These are phyloP conservation scores for Drosera spatulata DNA, from an alignment of 179 eudicot species.

Conservation along the genomic window DNA sequence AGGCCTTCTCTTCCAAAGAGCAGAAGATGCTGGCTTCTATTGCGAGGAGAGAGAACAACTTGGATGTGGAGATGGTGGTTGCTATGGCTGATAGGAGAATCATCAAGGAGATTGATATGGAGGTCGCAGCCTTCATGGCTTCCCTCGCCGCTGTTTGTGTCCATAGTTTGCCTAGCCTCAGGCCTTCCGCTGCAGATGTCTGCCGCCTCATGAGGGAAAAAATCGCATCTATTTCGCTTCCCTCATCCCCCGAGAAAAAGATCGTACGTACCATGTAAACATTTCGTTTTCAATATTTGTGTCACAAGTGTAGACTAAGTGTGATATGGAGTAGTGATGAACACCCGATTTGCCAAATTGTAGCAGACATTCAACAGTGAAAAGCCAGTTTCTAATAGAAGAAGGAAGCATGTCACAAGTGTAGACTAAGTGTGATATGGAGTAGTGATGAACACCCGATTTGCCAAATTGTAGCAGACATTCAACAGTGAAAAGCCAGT, in stretches of 20 bases:
- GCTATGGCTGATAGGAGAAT: slow-evolving; percentile 45
- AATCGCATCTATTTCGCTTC: slow-evolving; percentile 8
- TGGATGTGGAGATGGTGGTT: slow-evolving; percentile 18
- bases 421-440: too few species aligned
- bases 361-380: too few species aligned
- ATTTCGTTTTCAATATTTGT: too few species aligned
- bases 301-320: too few species aligned
- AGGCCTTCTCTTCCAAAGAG: slow-evolving; percentile 33
- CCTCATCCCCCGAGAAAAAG: slow-evolving; percentile 6
- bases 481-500: too few species aligned
- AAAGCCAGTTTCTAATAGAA: too few species aligned
- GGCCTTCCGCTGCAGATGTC: slow-evolving; percentile 54
- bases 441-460: too few species aligned
- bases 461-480: too few species aligned
- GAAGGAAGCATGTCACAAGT: too few species aligned
- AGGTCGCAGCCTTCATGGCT: slow-evolving; percentile 34
- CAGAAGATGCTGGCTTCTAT: slow-evolving; percentile 34
- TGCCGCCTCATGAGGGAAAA: slow-evolving; percentile 26
- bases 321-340: too few species aligned
- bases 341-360: too few species aligned
- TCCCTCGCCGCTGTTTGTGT: slow-evolving; percentile 40
- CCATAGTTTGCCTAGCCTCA: slow-evolving; percentile 37
- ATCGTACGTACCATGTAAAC: too few species aligned
- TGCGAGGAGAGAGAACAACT: slow-evolving; percentile 14
- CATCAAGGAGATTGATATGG: slow-evolving; percentile 11